Conservation (phyloP, 768 basidiomycete genomes). For the Termitomyces sp. region DNA sequence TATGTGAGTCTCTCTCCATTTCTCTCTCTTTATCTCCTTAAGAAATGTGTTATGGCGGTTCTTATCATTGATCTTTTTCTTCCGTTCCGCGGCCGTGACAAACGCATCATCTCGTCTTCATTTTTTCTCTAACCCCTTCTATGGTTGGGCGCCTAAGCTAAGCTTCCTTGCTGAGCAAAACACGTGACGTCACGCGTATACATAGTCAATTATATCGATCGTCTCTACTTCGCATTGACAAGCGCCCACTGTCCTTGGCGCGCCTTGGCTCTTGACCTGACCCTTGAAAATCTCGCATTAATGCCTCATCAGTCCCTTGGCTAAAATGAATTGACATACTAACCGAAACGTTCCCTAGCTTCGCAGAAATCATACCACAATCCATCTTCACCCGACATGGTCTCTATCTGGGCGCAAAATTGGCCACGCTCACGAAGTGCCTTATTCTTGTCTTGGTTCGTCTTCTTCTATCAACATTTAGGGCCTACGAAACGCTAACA, state of each 20-base stretch:
- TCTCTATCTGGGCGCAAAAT: conserved; percentile 82
- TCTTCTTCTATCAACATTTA: not conserved
- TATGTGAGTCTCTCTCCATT: conserved; percentile 51
- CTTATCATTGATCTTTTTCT: not conserved
- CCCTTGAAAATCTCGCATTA: not conserved
- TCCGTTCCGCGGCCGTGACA: not conserved
- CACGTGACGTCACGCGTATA: not conserved
- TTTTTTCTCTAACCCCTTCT: not conserved
- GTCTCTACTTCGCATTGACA: not conserved
- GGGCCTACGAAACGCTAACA: not conserved
- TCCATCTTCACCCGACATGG: conserved; percentile 91
- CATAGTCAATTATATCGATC: not conserved
- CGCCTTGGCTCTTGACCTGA: not conserved
- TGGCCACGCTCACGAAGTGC: conserved; percentile 59
- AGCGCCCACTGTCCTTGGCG: not conserved
- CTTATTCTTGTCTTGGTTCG: conserved; percentile 68
- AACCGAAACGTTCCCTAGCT: conserved; percentile 36
- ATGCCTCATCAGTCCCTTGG: not conserved
- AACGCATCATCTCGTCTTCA: not conserved
- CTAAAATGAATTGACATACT: not conserved
- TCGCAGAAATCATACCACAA: conserved; percentile 90
- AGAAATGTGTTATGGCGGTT: not conserved
- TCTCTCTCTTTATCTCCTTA: not conserved
- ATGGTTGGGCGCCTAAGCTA: not conserved
- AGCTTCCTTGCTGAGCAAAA: not conserved